phyloP scores from a whole-genome alignment of 1,139 yeast genomes.

The Saccharomyces hybrid region DNA sequence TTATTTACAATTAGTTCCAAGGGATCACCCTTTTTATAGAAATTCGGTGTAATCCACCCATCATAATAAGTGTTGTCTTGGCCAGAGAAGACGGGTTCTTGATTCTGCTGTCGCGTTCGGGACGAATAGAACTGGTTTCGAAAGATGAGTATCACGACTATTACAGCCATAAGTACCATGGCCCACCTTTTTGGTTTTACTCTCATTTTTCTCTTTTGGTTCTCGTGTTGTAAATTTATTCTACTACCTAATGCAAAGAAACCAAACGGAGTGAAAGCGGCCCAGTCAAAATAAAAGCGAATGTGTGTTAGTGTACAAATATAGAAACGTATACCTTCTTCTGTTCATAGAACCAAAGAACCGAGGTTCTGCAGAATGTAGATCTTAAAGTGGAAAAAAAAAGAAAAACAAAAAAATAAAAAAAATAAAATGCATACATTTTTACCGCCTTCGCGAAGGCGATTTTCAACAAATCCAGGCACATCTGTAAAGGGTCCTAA shows the following conservation, averaged over 20 bases:
- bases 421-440: not conserved
- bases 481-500: not conserved
- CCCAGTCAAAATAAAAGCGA: not conserved
- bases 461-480: not conserved
- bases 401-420: not conserved
- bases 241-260: not conserved
- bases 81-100: not conserved
- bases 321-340: not conserved
- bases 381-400: not conserved
- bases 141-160: not conserved
- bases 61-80: not conserved
- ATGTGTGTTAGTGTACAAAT: not conserved
- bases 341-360: not conserved
- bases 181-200: not conserved
- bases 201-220: not conserved
- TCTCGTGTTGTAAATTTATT: not conserved
- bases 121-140: not conserved
- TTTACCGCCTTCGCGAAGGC: not conserved
- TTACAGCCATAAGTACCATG: not conserved
- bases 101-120: not conserved
- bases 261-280: not conserved
- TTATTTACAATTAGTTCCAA: constrained; percentile 71
- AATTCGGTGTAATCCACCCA: constrained; percentile 28
- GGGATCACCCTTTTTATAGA: constrained; percentile 42
- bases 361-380: not conserved